These are phyloP conservation scores for Pythium pyrilobum DNA, from an alignment of 352 stramenopile species.

Conservation along the genomic window DNA sequence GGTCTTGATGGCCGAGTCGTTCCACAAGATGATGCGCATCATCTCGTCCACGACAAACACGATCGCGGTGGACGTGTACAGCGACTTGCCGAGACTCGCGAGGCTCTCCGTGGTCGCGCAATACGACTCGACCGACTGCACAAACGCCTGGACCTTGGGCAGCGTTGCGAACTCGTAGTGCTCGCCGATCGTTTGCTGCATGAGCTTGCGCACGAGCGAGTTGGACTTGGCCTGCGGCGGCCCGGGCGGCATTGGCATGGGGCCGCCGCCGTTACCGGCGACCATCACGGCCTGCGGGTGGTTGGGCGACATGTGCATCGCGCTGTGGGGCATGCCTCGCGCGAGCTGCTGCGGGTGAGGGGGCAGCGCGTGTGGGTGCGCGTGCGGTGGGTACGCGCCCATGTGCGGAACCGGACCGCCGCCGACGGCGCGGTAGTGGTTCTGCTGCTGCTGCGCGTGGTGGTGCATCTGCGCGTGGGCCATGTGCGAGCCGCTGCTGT, in stretches of 20 bases:
- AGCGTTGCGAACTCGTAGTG: conserved; percentile 62
- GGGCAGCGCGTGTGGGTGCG: neutral
- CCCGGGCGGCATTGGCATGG: neutral
- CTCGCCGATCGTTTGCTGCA: conserved; percentile 75
- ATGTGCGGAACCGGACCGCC: neutral
- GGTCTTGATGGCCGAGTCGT: conserved; percentile 69
- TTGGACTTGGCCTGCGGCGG: conserved; percentile 20
- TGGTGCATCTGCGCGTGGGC: neutral
- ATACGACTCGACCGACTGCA: conserved; percentile 65
- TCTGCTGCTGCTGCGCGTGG: neutral
- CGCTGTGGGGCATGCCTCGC: neutral
- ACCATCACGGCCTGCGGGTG: neutral
- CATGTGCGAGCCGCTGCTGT: neutral
- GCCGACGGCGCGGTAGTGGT: conserved; percentile 1
- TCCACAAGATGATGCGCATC: conserved; percentile 86
- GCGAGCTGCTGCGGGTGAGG: neutral
- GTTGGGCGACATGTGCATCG: conserved; percentile 10
- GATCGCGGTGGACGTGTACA: conserved; percentile 69
- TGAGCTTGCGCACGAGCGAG: conserved; percentile 64
- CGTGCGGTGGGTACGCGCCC: neutral
- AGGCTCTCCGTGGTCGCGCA: conserved; percentile 74
- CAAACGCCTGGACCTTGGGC: conserved; percentile 68
- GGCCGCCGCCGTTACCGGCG: neutral
- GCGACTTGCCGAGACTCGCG: conserved; percentile 73
- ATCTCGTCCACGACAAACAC: conserved; percentile 82